Conservation (phyloP, 2,329 filamentous ascomycete genomes). For the Pestalotiopsis sp. region DNA sequence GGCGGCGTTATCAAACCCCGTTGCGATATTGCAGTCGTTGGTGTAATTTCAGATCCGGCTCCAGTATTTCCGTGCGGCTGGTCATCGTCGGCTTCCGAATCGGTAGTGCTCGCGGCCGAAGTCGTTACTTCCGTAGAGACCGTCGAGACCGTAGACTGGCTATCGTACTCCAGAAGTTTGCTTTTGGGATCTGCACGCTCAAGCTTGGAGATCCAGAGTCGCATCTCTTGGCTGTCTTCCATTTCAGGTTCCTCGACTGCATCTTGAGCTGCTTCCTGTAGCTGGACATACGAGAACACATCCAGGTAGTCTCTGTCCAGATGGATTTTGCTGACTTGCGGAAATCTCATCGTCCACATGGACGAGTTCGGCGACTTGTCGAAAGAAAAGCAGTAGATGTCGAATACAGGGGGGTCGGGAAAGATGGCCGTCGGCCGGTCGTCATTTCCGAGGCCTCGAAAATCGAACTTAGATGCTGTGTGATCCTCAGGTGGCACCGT, state of each 20-base stretch:
- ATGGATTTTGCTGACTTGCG: conserved; percentile 76
- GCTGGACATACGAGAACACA: conserved; percentile 67
- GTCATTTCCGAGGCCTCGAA: conserved; percentile 46
- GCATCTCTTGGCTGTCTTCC: conserved; percentile 62
- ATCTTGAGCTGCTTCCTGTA: conserved; percentile 67
- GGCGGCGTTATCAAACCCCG: conserved; percentile 2
- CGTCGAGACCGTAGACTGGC: conserved; percentile 8
- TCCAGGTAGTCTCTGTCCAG: conserved; percentile 73
- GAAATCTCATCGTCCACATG: conserved; percentile 78
- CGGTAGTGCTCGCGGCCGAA: background rate
- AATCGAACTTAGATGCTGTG: conserved; percentile 46
- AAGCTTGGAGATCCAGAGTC: conserved; percentile 63
- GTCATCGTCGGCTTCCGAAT: background rate
- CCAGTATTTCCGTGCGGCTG: background rate
- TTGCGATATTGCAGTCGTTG: background rate
- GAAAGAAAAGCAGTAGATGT: conserved; percentile 79
- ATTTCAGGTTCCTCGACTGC: conserved; percentile 52
- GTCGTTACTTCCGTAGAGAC: background rate
- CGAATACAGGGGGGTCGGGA: conserved; percentile 73
- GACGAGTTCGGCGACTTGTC: conserved; percentile 69
- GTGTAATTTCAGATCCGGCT: background rate
- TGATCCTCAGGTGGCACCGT: conserved; percentile 42
- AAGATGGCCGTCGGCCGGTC: conserved; percentile 59
- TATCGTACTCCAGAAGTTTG: conserved; percentile 31
- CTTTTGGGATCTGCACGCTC: conserved; percentile 54